These are phyloP conservation scores for Choricystis sp. DNA, from an alignment of 139 green algal species.

Conservation along the genomic window DNA sequence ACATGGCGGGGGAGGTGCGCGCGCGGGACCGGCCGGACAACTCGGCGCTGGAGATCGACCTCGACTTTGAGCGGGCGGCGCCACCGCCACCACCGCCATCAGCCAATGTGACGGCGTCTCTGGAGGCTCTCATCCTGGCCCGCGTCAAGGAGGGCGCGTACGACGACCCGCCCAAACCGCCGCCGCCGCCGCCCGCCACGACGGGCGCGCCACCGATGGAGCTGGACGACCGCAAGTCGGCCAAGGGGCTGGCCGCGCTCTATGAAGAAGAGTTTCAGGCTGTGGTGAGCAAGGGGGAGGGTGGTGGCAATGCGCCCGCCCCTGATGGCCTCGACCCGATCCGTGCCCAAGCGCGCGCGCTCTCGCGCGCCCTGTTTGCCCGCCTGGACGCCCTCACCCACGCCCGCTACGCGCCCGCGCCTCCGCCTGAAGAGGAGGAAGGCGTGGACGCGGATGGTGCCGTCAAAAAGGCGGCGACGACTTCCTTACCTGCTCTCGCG, in stretches of 20 bases:
- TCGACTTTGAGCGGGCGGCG: slow-evolving; percentile 73
- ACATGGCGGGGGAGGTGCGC: slow-evolving; percentile 47
- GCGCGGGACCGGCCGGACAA: slow-evolving; percentile 50
- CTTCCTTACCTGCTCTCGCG: slow-evolving; percentile 45
- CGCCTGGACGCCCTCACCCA: slow-evolving; percentile 73
- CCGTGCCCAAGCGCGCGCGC: slow-evolving; percentile 16
- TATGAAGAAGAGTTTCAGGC: slow-evolving; percentile 46
- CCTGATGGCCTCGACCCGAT: slow-evolving; percentile 3
- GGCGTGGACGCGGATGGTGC: too few species aligned
- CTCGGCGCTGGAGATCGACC: slow-evolving; percentile 66
- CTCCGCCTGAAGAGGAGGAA: slow-evolving; percentile 41
- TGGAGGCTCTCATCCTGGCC: slow-evolving; percentile 70
- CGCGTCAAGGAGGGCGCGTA: slow-evolving; percentile 34
- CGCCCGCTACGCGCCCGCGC: slow-evolving; percentile 73
- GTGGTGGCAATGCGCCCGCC: background rate
- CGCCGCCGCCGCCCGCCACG: slow-evolving; percentile 25
- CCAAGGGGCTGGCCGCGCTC: slow-evolving; percentile 41
- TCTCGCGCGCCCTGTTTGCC: slow-evolving; percentile 53
- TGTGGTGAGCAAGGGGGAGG: background rate
- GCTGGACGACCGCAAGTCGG: slow-evolving; percentile 45
- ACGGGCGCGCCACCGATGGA: slow-evolving; percentile 23
- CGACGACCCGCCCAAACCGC: slow-evolving; percentile 46
- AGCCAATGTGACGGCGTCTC: slow-evolving; percentile 44
- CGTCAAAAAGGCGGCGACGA: slow-evolving; percentile 19
- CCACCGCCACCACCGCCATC: slow-evolving; percentile 49